These are phyloP conservation scores for Ramichloridium luteum DNA, from an alignment of 2,329 filamentous ascomycete genomes.

Conservation along the genomic window DNA sequence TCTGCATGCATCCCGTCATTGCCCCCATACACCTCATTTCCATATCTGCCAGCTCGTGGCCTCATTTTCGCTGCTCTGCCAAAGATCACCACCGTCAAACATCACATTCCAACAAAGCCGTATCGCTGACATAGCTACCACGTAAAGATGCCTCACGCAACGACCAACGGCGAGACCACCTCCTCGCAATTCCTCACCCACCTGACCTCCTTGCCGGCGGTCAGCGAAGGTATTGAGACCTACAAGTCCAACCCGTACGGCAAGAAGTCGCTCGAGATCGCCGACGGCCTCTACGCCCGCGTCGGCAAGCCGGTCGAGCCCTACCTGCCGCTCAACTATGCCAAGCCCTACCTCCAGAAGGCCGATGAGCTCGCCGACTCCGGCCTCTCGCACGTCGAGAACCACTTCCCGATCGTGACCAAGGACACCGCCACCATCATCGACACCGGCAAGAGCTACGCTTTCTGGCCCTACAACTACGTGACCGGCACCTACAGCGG, in stretches of 20 bases:
- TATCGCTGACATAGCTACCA: too few species aligned
- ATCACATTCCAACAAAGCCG: background rate
- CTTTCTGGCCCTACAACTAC: slow-evolving; percentile 40
- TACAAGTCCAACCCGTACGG: slow-evolving; percentile 75
- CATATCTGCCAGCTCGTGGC: too few species aligned
- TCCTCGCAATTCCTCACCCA: slow-evolving; percentile 45
- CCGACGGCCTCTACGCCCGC: slow-evolving; percentile 61
- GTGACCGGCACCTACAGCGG: slow-evolving; percentile 23
- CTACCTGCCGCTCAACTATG: slow-evolving; percentile 71
- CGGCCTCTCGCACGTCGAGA: slow-evolving; percentile 33
- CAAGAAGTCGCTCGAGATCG: slow-evolving; percentile 66
- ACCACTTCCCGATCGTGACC: slow-evolving; percentile 47
- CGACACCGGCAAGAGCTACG: slow-evolving; percentile 49
- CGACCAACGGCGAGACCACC: slow-evolving; percentile 39
- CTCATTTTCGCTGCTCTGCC: too few species aligned
- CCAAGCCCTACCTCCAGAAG: slow-evolving; percentile 72
- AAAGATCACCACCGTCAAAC: background rate
- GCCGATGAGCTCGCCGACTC: slow-evolving; percentile 58
- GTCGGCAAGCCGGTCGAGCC: slow-evolving; percentile 68
- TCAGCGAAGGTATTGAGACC: slow-evolving; percentile 63
- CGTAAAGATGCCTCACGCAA: slow-evolving; percentile 38
- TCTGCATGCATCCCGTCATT: too few species aligned
- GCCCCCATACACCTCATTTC: too few species aligned
- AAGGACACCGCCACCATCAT: slow-evolving; percentile 41
- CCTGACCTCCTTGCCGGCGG: slow-evolving; percentile 69